Percentiles rank a stretch among this genome's conserved stretches.
These are phyloP conservation scores for Gossypium mustelinum DNA, from an alignment of 345 rosid genomes.

Conservation along the genomic window DNA sequence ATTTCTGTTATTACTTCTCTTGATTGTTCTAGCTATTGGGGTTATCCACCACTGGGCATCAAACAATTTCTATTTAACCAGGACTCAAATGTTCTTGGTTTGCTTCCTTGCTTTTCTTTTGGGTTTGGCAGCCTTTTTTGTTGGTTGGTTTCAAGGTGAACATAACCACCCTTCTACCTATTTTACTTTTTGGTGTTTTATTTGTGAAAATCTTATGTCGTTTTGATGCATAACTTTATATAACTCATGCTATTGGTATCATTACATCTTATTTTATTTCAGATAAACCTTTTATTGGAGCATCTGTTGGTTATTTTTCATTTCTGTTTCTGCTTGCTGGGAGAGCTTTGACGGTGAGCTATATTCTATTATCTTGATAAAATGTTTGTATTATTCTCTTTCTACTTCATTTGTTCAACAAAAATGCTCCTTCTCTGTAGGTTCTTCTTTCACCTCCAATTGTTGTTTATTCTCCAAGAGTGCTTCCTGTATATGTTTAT, in stretches of 20 bases:
- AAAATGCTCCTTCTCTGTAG: constrained; percentile 31
- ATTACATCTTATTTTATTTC: constrained; percentile 25
- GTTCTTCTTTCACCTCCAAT: constrained; percentile 99
- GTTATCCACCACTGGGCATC: constrained; percentile 98
- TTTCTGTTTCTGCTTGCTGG: constrained; percentile 93
- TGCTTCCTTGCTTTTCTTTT: constrained; percentile 90
- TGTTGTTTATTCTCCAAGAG: constrained; percentile 98
- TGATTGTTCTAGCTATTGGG: constrained; percentile 86
- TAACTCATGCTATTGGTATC: not conserved
- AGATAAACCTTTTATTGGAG: constrained; percentile 97
- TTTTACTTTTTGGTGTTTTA: constrained; percentile 16
- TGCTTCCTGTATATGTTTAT: constrained; percentile 92
- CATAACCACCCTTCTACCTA: constrained; percentile 8
- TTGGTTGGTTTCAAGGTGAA: constrained; percentile 84
- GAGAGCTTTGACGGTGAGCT: constrained; percentile 90
- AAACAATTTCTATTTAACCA: constrained; percentile 94
- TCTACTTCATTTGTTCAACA: constrained; percentile 13
- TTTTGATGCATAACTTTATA: not conserved
- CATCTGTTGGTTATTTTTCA: constrained; percentile 97
- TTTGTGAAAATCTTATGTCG: not conserved
- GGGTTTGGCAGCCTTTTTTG: constrained; percentile 97
- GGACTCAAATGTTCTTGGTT: constrained; percentile 81
- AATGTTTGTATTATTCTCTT: constrained; percentile 10
- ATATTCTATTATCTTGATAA: not conserved
- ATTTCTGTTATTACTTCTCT: constrained; percentile 81